Conservation (phyloP, 306 rosid species). For the Castanea crenata region DNA sequence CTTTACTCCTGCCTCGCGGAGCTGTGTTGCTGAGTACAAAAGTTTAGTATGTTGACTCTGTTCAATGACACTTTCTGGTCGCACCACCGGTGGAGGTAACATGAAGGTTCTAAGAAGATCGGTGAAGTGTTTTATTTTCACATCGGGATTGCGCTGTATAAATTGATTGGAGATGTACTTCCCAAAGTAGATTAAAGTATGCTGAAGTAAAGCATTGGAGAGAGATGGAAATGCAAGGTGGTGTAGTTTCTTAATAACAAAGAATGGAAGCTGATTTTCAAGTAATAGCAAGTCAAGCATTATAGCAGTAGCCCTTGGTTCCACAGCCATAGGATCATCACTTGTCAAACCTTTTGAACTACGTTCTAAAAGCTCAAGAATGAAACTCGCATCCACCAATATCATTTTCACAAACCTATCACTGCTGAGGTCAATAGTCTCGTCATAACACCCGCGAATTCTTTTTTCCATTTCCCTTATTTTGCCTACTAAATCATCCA, state of each 20-base stretch:
- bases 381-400: slow-evolving; percentile 12
- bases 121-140: no score
- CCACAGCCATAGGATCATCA: no score
- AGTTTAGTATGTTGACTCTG: rapidly evolving
- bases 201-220: rapidly evolving
- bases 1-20: no score
- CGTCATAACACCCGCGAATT: background rate
- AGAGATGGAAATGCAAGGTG: no score
- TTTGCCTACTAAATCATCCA: background rate
- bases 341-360: no score
- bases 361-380: background rate
- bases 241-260: no score
- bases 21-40: no score
- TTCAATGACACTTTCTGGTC: rapidly evolving
- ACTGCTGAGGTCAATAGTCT: background rate
- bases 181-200: rapidly evolving
- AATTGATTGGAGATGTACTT: rapidly evolving
- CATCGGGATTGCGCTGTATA: no score
- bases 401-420: background rate
- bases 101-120: no score
- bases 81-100: rapidly evolving
- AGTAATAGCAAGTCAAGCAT: rapidly evolving
- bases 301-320: rapidly evolving
- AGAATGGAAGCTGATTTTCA: no score
- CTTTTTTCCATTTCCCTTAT: background rate